These are phyloP conservation scores for Aspergillus neotritici DNA, from an alignment of 2,329 filamentous ascomycete species.

Conservation along the genomic window DNA sequence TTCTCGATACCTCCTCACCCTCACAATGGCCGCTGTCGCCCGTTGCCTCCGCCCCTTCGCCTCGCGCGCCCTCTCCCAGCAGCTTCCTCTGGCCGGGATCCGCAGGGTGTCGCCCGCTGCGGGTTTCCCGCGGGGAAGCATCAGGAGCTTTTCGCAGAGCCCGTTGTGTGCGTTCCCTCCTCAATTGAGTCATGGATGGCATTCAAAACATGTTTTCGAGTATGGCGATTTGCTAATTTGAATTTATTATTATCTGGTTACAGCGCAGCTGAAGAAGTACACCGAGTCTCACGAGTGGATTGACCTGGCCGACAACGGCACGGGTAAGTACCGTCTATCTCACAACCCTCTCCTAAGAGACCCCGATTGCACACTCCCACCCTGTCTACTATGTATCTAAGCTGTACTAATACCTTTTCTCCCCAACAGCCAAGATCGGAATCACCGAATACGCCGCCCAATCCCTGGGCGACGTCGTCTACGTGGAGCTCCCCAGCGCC, in stretches of 20 bases:
- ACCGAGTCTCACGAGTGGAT: constrained; percentile 99
- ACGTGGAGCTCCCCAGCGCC: constrained; percentile 80
- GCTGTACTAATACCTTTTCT: not conserved
- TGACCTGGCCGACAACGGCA: constrained; percentile 75
- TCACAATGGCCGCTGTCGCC: constrained; percentile 36
- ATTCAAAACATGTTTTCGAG: constrained; percentile 5
- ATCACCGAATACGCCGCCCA: constrained; percentile 90
- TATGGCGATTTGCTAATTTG: not conserved
- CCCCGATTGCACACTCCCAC: not conserved
- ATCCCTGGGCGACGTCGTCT: constrained; percentile 92
- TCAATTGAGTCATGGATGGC: not conserved
- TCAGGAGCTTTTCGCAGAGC: constrained; percentile 39
- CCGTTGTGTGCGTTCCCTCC: constrained; percentile 30
- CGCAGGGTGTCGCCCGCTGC: constrained; percentile 29
- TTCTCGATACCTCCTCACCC: not conserved
- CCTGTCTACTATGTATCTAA: not conserved
- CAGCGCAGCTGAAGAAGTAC: constrained; percentile 65
- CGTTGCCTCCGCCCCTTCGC: constrained; percentile 33
- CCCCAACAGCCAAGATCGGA: constrained; percentile 58
- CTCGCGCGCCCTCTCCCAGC: constrained; percentile 33
- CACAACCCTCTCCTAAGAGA: not conserved
- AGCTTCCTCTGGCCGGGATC: constrained; percentile 28
- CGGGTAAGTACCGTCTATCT: constrained; percentile 44
- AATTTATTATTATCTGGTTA: constrained; percentile 18
- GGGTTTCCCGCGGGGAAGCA: constrained; percentile 39